Conservation (phyloP, 139 green algal genomes). For the Zygnema circumcarinatum region DNA sequence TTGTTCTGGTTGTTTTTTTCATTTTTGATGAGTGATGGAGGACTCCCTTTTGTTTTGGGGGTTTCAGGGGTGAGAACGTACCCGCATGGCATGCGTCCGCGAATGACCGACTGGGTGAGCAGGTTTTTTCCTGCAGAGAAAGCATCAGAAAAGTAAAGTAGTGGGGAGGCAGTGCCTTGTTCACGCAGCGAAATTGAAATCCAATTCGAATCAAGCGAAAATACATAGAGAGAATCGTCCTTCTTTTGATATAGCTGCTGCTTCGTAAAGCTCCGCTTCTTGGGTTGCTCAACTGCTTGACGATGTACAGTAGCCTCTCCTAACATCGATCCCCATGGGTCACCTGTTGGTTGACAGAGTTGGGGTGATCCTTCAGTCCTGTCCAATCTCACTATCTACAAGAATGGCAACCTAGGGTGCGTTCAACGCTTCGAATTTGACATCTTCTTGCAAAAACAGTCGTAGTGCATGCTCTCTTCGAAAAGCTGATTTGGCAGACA, state of each 20-base stretch:
- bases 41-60: too few relatives aligned
- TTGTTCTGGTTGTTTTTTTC: too few relatives aligned
- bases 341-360: background rate
- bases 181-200: too few relatives aligned
- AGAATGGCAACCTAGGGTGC: slow-evolving; percentile 1
- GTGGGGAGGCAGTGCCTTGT: background rate
- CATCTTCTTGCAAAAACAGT: too few relatives aligned
- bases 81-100: slow-evolving; percentile 20
- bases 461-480: too few relatives aligned
- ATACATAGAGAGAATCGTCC: too few relatives aligned
- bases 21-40: too few relatives aligned
- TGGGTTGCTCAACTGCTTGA: background rate
- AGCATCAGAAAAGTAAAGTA: background rate
- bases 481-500: too few relatives aligned
- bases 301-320: background rate
- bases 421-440: too few relatives aligned
- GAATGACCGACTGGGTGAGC: background rate
- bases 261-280: background rate
- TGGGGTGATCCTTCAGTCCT: background rate
- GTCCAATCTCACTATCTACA: slow-evolving; percentile 11
- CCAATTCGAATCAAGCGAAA: too few relatives aligned
- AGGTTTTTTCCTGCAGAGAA: background rate
- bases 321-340: too few relatives aligned
- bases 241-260: background rate
- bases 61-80: slow-evolving; percentile 16